Evolutionary conservation across 306 rosid genomes (phyloP).

Genomic region (Begonia loranthoides): DNA sequence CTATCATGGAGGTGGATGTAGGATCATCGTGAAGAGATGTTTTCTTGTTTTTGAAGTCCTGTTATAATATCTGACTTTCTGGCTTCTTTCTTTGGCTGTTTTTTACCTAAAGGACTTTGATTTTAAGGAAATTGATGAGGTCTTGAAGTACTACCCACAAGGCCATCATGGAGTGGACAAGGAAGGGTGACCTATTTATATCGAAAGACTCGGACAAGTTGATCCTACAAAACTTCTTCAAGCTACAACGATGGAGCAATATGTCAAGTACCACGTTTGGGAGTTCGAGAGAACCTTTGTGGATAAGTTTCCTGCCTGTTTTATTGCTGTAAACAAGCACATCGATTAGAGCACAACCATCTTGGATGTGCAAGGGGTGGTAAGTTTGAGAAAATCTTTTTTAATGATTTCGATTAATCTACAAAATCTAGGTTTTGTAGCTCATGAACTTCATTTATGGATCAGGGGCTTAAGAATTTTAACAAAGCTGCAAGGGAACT

Average conservation of each 20-base stretch:
- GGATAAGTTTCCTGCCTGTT: slow-evolving; percentile 75
- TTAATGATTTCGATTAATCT: too few relatives aligned
- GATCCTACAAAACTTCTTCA: slow-evolving; percentile 74
- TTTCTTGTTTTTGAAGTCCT: background rate
- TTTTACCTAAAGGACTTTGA: slow-evolving; percentile 59
- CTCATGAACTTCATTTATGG: too few relatives aligned
- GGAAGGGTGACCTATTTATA: slow-evolving; percentile 79
- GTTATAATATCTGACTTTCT: slow-evolving; percentile 3
- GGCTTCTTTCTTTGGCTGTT: background rate
- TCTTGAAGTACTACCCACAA: slow-evolving; percentile 83
- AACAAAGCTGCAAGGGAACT: slow-evolving; percentile 92
- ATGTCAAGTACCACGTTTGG: slow-evolving; percentile 63
- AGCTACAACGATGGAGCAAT: slow-evolving; percentile 82
- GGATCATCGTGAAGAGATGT: too few relatives aligned
- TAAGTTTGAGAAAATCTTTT: slow-evolving; percentile 7
- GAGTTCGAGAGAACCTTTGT: slow-evolving; percentile 80
- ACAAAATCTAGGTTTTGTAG: too few relatives aligned
- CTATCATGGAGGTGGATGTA: slow-evolving; percentile 61
- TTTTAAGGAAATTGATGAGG: slow-evolving; percentile 68
- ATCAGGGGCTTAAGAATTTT: slow-evolving; percentile 64
- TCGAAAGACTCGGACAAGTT: slow-evolving; percentile 76
- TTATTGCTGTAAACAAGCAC: slow-evolving; percentile 77
- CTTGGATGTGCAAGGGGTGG: slow-evolving; percentile 98
- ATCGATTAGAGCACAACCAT: slow-evolving; percentile 89
- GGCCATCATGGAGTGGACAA: slow-evolving; percentile 93